Evolutionary conservation across 2,329 filamentous ascomycete genomes (phyloP).

Genomic region (Chaetomiaceae sp.): DNA sequence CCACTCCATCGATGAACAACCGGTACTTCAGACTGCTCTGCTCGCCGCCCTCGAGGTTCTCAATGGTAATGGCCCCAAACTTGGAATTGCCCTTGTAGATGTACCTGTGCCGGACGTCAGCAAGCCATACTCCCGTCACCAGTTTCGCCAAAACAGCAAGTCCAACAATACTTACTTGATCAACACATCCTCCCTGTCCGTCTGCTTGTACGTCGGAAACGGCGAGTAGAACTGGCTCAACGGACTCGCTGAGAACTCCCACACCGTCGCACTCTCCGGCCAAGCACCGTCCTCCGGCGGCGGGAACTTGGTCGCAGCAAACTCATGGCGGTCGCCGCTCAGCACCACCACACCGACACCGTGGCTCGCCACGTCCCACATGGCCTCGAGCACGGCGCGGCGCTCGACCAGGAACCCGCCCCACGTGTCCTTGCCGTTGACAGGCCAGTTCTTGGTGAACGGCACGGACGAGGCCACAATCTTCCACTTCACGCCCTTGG

Average conservation of each 20-base stretch:
- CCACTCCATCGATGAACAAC: slow-evolving; percentile 73
- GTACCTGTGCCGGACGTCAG: slow-evolving; percentile 45
- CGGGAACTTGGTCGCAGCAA: slow-evolving; percentile 77
- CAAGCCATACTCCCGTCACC: neutral
- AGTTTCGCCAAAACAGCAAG: neutral
- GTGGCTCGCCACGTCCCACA: slow-evolving; percentile 78
- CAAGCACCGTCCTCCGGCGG: slow-evolving; percentile 52
- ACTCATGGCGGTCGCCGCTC: slow-evolving; percentile 93
- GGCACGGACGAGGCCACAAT: slow-evolving; percentile 85
- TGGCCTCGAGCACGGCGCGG: slow-evolving; percentile 71
- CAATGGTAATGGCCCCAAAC: slow-evolving; percentile 77
- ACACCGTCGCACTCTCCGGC: slow-evolving; percentile 59
- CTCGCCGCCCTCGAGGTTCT: slow-evolving; percentile 54
- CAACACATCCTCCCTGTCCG: slow-evolving; percentile 72
- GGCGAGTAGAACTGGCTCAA: slow-evolving; percentile 93
- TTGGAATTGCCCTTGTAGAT: slow-evolving; percentile 83
- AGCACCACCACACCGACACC: slow-evolving; percentile 76
- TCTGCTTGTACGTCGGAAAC: slow-evolving; percentile 73
- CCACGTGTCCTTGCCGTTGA: slow-evolving; percentile 88
- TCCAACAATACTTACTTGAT: slow-evolving; percentile 73
- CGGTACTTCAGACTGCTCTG: slow-evolving; percentile 73
- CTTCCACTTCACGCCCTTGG: slow-evolving; percentile 82
- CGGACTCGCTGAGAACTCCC: slow-evolving; percentile 89
- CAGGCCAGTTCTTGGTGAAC: slow-evolving; percentile 95
- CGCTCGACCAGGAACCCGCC: slow-evolving; percentile 83